phyloP scores from a whole-genome alignment of 768 basidiomycete species.

The Termitomyces bulborhizus region DNA sequence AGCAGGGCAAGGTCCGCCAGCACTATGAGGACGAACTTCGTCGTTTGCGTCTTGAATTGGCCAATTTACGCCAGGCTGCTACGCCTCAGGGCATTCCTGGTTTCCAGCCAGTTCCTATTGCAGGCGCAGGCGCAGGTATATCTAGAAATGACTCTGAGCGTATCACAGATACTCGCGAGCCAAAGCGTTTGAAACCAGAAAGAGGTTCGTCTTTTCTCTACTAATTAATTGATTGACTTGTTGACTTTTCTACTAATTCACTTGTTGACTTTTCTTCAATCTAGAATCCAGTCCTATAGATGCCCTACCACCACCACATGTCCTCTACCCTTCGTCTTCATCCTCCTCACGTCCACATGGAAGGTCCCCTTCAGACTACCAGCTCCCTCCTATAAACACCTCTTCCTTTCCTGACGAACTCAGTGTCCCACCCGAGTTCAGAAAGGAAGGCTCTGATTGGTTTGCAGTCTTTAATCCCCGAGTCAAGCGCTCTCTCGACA shows the following conservation, averaged over 20 bases:
- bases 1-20: slow-evolving; percentile 79
- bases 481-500: slow-evolving; percentile 72
- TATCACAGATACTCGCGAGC: slow-evolving; percentile 27
- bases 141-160: slow-evolving; percentile 14
- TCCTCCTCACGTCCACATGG: not conserved
- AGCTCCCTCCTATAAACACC: slow-evolving; percentile 15
- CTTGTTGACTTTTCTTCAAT: no score
- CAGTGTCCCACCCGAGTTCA: slow-evolving; percentile 44
- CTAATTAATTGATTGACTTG: no score
- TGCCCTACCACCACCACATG: slow-evolving; percentile 24
- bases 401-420: slow-evolving; percentile 41
- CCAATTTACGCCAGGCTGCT: slow-evolving; percentile 20
- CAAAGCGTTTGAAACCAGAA: slow-evolving; percentile 12
- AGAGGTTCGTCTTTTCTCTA: not conserved
- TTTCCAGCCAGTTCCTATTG: slow-evolving; percentile 9
- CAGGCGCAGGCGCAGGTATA: not conserved
- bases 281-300: slow-evolving; percentile 26
- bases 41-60: slow-evolving; percentile 64
- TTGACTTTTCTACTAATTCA: no score
- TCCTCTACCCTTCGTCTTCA: slow-evolving; percentile 11
- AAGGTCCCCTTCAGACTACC: slow-evolving; percentile 13
- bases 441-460: slow-evolving; percentile 82
- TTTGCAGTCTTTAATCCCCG: slow-evolving; percentile 83
- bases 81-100: slow-evolving; percentile 15
- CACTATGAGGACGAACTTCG: slow-evolving; percentile 84